phyloP scores from a whole-genome alignment of 2,329 filamentous ascomycete genomes.

The Teratosphaeria zuluensis region DNA sequence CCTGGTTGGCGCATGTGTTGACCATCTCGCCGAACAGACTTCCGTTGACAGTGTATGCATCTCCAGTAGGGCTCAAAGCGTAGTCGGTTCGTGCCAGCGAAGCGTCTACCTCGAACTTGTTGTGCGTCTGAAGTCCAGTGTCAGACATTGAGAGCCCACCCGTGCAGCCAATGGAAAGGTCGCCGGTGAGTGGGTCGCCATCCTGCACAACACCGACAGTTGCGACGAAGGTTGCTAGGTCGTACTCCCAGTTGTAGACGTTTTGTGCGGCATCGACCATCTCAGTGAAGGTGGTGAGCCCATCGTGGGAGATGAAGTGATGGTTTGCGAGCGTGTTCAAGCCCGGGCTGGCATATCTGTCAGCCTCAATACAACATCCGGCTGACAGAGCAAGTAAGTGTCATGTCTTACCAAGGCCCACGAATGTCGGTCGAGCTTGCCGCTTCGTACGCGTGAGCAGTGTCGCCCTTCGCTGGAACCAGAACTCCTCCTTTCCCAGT shows the following conservation, averaged over 20 bases:
- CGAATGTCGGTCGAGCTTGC: slow-evolving; percentile 24
- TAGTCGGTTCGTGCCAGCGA: slow-evolving; percentile 30
- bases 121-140: slow-evolving; percentile 30
- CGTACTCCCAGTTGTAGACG: slow-evolving; percentile 31
- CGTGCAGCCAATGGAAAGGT: slow-evolving; percentile 33
- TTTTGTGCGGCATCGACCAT: slow-evolving; percentile 34
- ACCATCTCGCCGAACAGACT: slow-evolving; percentile 21
- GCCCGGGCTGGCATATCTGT: slow-evolving; percentile 13
- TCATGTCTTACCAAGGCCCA: neutral
- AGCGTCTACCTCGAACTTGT: slow-evolving; percentile 29
- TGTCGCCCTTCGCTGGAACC: slow-evolving; percentile 32
- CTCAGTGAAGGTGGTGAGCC: slow-evolving; percentile 30
- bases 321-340: slow-evolving; percentile 33
- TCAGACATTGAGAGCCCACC: slow-evolving; percentile 16
- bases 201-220: slow-evolving; percentile 27
- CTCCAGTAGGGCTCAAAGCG: slow-evolving; percentile 19
- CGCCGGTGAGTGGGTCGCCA: slow-evolving; percentile 28
- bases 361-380: neutral
- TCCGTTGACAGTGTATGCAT: slow-evolving; percentile 28
- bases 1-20: neutral
- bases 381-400: neutral
- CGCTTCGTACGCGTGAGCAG: slow-evolving; percentile 25
- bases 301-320: slow-evolving; percentile 31
- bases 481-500: slow-evolving; percentile 31
- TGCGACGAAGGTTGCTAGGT: slow-evolving; percentile 29